phyloP scores from a whole-genome alignment of 768 basidiomycete genomes.

The Lactarius indigo region DNA sequence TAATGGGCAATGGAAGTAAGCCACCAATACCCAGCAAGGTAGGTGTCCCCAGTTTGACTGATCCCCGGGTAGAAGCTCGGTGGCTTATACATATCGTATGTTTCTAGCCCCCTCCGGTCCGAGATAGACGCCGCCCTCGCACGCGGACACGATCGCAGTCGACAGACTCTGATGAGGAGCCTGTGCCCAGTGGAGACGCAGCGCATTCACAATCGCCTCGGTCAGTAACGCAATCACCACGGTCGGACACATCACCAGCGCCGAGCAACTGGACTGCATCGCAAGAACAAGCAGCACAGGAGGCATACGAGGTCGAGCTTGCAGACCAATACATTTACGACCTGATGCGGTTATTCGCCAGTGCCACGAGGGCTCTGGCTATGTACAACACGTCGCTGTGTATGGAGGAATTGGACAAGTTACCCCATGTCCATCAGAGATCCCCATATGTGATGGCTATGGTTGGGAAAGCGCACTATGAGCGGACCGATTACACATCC shows the following conservation, averaged over 20 bases:
- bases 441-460: constrained; percentile 78
- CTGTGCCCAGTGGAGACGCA: constrained; percentile 42
- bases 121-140: constrained; percentile 60
- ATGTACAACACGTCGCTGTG: constrained; percentile 74
- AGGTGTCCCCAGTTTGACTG: constrained; percentile 19
- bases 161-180: constrained; percentile 69
- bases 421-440: constrained; percentile 71
- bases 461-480: constrained; percentile 86
- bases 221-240: constrained; percentile 32
- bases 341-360: constrained; percentile 76
- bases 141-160: constrained; percentile 56
- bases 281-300: constrained; percentile 70
- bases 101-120: constrained; percentile 37
- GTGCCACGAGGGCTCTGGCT: constrained; percentile 69
- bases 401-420: constrained; percentile 67
- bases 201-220: constrained; percentile 58
- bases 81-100: background rate
- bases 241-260: constrained; percentile 55
- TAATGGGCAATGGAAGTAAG: constrained; percentile 58
- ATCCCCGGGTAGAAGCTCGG: constrained; percentile 3
- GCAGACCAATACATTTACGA: constrained; percentile 84
- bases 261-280: constrained; percentile 59
- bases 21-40: constrained; percentile 54
- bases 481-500: constrained; percentile 81
- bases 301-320: constrained; percentile 63